These are phyloP conservation scores for Pleochaeta shiraiana DNA, from an alignment of 2,329 filamentous ascomycete genomes.

Conservation along the genomic window DNA sequence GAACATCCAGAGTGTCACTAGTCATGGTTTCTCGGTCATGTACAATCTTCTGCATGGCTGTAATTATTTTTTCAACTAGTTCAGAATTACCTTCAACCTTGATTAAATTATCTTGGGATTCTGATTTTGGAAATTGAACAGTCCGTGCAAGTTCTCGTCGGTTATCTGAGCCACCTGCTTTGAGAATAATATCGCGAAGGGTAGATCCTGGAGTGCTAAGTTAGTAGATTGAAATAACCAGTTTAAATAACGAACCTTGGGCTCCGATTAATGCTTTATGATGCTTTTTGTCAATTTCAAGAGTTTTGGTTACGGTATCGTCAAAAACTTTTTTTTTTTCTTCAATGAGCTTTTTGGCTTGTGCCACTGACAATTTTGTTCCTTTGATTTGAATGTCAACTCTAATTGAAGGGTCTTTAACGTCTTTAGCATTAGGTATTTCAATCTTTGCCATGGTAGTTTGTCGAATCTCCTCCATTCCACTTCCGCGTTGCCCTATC, in stretches of 20 bases:
- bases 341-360: constrained; percentile 76
- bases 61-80: constrained; percentile 74
- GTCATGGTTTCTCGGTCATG: constrained; percentile 67
- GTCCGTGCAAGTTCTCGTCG: constrained; percentile 65
- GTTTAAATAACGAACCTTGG: constrained; percentile 40
- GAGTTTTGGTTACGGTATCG: constrained; percentile 60
- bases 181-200: constrained; percentile 66
- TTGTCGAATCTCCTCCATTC: constrained; percentile 75
- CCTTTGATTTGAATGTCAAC: constrained; percentile 87
- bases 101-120: constrained; percentile 62
- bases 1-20: constrained; percentile 57
- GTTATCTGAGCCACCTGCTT: constrained; percentile 78
- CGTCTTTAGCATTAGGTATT: constrained; percentile 61
- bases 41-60: constrained; percentile 62
- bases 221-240: not conserved
- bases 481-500: constrained; percentile 75
- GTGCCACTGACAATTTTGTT: constrained; percentile 73
- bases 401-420: constrained; percentile 37
- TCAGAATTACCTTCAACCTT: constrained; percentile 68
- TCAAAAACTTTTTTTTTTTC: constrained; percentile 77
- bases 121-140: constrained; percentile 85
- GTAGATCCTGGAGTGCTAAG: constrained; percentile 40
- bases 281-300: constrained; percentile 88
- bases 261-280: constrained; percentile 78
- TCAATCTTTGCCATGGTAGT: constrained; percentile 77